Evolutionary conservation across 805 yeast genomes (phyloP).

Genomic region (Yarrowia yakushimensis): DNA sequence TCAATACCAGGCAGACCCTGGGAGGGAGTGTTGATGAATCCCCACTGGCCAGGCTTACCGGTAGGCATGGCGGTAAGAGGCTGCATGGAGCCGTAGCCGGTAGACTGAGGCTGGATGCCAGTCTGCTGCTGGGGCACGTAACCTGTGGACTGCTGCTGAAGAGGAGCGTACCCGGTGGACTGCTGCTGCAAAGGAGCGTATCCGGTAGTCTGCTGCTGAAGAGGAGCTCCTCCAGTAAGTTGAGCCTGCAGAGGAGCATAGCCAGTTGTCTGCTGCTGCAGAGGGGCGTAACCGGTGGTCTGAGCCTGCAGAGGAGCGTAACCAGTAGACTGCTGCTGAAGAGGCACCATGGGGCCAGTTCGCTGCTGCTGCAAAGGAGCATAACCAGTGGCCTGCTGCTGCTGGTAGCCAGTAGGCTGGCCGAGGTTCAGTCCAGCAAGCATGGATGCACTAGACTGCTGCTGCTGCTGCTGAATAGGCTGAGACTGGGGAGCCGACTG

Average conservation of each 20-base stretch:
- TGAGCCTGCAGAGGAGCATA: slow-evolving; percentile 40
- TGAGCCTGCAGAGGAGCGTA: slow-evolving; percentile 37
- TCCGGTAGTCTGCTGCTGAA: slow-evolving; percentile 29
- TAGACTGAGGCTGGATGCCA: slow-evolving; percentile 38
- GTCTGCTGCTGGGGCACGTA: slow-evolving; percentile 20
- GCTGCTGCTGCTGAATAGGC: slow-evolving; percentile 26
- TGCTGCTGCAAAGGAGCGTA: slow-evolving; percentile 35
- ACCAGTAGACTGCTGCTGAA: slow-evolving; percentile 40
- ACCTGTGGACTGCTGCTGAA: slow-evolving; percentile 36
- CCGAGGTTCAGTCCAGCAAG: slow-evolving; percentile 10
- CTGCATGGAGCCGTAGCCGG: slow-evolving; percentile 43
- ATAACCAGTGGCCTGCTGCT: slow-evolving; percentile 26
- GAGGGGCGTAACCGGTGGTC: slow-evolving; percentile 39
- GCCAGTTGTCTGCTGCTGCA: slow-evolving; percentile 40
- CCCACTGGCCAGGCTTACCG: slow-evolving; percentile 79
- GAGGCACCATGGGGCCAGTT: slow-evolving; percentile 40
- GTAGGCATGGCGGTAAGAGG: slow-evolving; percentile 44
- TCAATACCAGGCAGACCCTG: slow-evolving; percentile 70
- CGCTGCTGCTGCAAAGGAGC: slow-evolving; percentile 37
- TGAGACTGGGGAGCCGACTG: background rate
- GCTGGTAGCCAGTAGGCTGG: background rate
- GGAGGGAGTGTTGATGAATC: slow-evolving; percentile 64
- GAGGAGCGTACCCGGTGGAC: slow-evolving; percentile 46
- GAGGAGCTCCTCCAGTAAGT: slow-evolving; percentile 46
- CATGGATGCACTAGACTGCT: slow-evolving; percentile 31